Conservation (phyloP, 176 grass and related monocot genomes). For the Carex parvula region DNA sequence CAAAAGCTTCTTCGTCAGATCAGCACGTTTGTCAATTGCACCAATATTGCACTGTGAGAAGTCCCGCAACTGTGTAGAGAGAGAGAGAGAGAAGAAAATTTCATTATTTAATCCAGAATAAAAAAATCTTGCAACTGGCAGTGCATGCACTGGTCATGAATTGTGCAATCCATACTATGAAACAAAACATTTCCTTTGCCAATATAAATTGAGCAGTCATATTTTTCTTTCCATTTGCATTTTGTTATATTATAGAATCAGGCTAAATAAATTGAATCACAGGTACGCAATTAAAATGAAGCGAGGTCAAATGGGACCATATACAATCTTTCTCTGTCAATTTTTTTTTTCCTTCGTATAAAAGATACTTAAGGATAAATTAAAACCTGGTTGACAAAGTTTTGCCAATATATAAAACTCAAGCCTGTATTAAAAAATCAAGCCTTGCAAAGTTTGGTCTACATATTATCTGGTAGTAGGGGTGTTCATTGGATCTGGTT, state of each 20-base stretch:
- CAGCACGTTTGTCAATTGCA: slow-evolving; percentile 86
- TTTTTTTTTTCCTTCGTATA: background rate
- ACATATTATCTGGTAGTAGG: background rate
- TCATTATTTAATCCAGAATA: slow-evolving; percentile 21
- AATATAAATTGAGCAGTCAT: background rate
- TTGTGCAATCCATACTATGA: background rate
- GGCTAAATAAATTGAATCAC: background rate
- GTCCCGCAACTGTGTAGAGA: slow-evolving; percentile 60
- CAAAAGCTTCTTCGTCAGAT: slow-evolving; percentile 85
- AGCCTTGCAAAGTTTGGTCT: background rate
- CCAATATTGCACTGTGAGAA: slow-evolving; percentile 86
- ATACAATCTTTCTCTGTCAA: background rate
- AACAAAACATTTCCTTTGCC: background rate
- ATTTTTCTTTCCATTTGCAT: background rate
- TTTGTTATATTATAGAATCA: background rate
- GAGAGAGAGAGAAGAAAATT: slow-evolving; percentile 20
- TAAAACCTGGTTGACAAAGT: background rate
- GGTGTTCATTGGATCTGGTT: too few species aligned
- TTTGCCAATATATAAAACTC: background rate
- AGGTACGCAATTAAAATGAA: background rate
- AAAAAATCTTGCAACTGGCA: background rate
- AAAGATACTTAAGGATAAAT: background rate
- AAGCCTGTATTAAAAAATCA: background rate
- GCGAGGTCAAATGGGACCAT: background rate
- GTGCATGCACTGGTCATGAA: background rate